Evolutionary conservation across 805 yeast genomes (phyloP), one percentile per base, ranked within the genome.

Genomic region (Candida endomychidarum): DNA sequence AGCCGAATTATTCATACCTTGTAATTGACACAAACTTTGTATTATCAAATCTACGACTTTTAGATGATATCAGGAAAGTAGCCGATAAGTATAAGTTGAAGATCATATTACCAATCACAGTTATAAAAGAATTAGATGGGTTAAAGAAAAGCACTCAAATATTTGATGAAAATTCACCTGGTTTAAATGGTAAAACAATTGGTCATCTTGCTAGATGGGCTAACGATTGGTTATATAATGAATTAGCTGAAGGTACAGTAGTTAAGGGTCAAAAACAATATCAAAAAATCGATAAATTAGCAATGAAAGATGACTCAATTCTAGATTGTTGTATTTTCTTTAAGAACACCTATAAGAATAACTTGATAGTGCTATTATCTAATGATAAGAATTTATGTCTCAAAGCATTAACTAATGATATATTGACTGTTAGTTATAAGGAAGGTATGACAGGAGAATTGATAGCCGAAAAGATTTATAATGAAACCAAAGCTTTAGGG

Each of bases 21-120:
- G 81, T 89, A 0, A 66, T 87, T 0, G 97, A 90, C 56, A 90
- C 97, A 2, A 90, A 90, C 54, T 86, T 90, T 54, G 67, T 86
- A 10, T 60, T 90, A 3, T 77, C 88, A 1, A 89, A 88, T 54
- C 58, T 87, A 31, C 58, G 65, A 14, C 60, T 86, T 1, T 48
- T 89, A 7, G 79, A 83, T 34, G 72, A 71, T 0, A 54, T 90
- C 18, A 57, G 72, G 3, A 51, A 51, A 2, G 40, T 75, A 6
- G 72, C 72, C 3, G 37, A 47, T 0, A 43, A 58, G 9, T 81
- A 67, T 51, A 66, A 72, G 12, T 75, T 78, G 36, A 56, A 56
- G 34, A 65, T 90, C 1, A 66, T 90, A 0, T 67, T 90, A 3
- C 98, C 98, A 0, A 63, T 63, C 4, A 76, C 81, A 1, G 93